phyloP scores from a whole-genome alignment of 352 stramenopile genomes.

The Phytopythium helicoides region DNA sequence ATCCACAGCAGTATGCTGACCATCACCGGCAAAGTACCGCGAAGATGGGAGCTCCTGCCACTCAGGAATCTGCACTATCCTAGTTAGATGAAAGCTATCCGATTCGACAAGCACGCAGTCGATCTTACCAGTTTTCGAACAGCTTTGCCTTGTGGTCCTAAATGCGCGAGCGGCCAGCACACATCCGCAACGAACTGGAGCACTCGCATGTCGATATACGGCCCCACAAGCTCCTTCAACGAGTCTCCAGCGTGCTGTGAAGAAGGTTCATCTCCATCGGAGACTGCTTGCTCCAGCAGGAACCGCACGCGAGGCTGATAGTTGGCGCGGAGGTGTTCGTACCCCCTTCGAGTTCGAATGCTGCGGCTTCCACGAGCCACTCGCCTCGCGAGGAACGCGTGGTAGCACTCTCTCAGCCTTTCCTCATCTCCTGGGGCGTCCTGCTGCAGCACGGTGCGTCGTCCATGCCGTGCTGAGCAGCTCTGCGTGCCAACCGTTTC shows the following conservation, averaged over 20 bases:
- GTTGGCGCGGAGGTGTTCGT: conserved; percentile 23
- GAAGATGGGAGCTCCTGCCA: conserved; percentile 36
- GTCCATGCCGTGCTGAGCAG: too few relatives aligned
- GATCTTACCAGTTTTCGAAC: conserved; percentile 2
- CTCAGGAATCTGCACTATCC: conserved; percentile 17
- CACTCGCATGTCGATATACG: conserved; percentile 41
- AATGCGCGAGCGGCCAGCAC: conserved; percentile 50
- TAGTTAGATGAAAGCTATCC: too few relatives aligned
- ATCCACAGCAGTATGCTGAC: conserved; percentile 47
- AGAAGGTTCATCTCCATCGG: not conserved
- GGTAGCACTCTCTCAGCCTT: conserved; percentile 15
- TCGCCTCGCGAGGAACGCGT: conserved; percentile 14
- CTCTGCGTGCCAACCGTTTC: not conserved
- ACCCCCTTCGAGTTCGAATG: conserved; percentile 24
- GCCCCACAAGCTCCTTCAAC: conserved; percentile 17
- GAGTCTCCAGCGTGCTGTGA: too few relatives aligned
- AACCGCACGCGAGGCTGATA: conserved; percentile 30
- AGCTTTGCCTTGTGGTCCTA: conserved; percentile 10
- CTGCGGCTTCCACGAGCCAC: conserved; percentile 17
- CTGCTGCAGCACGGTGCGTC: too few relatives aligned
- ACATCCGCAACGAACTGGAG: conserved; percentile 34
- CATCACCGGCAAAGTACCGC: conserved; percentile 49
- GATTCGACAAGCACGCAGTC: not conserved
- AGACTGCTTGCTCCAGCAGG: conserved; percentile 1
- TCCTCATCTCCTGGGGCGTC: conserved; percentile 1